Percentiles rank a stretch among this genome's conserved stretches.
phyloP scores from a whole-genome alignment of 2,329 filamentous ascomycete species.

The Ophiocordyceps camponoti-leonardi region DNA sequence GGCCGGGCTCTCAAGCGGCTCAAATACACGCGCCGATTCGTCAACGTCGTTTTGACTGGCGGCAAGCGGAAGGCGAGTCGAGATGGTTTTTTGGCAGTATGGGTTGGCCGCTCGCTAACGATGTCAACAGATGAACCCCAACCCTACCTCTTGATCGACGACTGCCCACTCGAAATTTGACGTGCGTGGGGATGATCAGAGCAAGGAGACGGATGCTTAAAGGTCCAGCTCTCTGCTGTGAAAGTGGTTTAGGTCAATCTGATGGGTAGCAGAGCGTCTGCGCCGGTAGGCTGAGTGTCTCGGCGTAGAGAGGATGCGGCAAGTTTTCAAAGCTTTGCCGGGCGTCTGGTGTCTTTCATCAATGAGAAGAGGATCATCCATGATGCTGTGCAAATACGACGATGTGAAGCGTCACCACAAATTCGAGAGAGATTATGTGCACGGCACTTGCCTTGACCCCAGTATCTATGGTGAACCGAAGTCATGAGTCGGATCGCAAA shows the following conservation, averaged over 20 bases:
- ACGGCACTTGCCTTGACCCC: too few relatives aligned
- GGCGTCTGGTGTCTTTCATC: slow-evolving; percentile 25
- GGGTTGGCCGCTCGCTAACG: slow-evolving; percentile 4
- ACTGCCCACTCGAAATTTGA: slow-evolving; percentile 1
- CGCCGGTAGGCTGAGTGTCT: too few relatives aligned
- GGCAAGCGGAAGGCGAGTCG: slow-evolving; percentile 87
- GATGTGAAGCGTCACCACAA: too few relatives aligned
- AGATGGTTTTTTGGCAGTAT: background rate
- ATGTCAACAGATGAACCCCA: slow-evolving; percentile 60
- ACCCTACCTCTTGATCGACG: slow-evolving; percentile 45
- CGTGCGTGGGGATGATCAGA: slow-evolving; percentile 10
- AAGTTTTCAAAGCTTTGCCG: slow-evolving; percentile 9
- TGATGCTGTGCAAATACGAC: background rate
- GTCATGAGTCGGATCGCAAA: too few relatives aligned
- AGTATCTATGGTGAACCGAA: too few relatives aligned
- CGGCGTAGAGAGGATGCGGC: too few relatives aligned
- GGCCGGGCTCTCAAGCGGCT: slow-evolving; percentile 95
- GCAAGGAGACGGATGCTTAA: slow-evolving; percentile 1
- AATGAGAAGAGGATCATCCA: slow-evolving; percentile 18
- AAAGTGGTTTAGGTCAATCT: slow-evolving; percentile 15
- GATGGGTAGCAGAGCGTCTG: background rate
- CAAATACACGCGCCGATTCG: slow-evolving; percentile 92
- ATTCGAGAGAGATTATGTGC: too few relatives aligned
- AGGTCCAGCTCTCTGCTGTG: slow-evolving; percentile 7
- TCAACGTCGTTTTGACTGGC: slow-evolving; percentile 92